A percentile compares a stretch with the other conserved stretches of the same genome.
Evolutionary conservation across 2,329 filamentous ascomycete species (phyloP).

Genomic region (Arthrobotrys megalospora): DNA sequence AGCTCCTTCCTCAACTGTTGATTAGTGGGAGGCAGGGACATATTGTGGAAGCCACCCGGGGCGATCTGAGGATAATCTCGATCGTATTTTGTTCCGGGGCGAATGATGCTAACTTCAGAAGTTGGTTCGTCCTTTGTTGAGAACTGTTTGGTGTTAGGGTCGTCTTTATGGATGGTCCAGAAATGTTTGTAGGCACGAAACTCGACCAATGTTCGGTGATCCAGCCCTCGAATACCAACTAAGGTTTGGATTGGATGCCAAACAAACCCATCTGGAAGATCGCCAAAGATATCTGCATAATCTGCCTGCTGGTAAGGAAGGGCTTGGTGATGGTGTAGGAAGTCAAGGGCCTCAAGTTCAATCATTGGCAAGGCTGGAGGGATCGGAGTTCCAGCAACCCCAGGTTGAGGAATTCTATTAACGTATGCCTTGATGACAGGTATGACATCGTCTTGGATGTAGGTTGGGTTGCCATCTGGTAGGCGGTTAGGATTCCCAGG

Average conservation of each 20-base stretch:
- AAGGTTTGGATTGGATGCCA: constrained; percentile 56
- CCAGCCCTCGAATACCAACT: constrained; percentile 46
- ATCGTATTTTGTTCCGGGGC: background rate
- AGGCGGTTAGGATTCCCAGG: constrained; percentile 41
- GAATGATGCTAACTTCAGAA: constrained; percentile 44
- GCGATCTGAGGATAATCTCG: constrained; percentile 13
- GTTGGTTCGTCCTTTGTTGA: constrained; percentile 40
- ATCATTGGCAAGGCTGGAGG: constrained; percentile 52
- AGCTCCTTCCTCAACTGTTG: constrained; percentile 11
- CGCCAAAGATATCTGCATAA: constrained; percentile 45
- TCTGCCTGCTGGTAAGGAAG: constrained; percentile 56
- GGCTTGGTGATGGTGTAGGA: constrained; percentile 44
- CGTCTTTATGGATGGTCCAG: constrained; percentile 53
- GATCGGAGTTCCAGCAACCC: constrained; percentile 36
- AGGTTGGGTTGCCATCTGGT: constrained; percentile 51
- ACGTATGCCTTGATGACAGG: constrained; percentile 57
- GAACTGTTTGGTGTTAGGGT: constrained; percentile 22
- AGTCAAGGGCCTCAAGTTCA: constrained; percentile 56
- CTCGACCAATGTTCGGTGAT: constrained; percentile 52
- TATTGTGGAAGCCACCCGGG: constrained; percentile 51
- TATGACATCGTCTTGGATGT: constrained; percentile 46
- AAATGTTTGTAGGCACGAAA: constrained; percentile 58
- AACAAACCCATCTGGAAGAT: constrained; percentile 52
- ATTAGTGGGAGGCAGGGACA: constrained; percentile 23
- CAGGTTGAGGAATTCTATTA: constrained; percentile 49